These are phyloP conservation scores for Sicyos baderoa DNA, from an alignment of 306 rosid species.

Conservation along the genomic window DNA sequence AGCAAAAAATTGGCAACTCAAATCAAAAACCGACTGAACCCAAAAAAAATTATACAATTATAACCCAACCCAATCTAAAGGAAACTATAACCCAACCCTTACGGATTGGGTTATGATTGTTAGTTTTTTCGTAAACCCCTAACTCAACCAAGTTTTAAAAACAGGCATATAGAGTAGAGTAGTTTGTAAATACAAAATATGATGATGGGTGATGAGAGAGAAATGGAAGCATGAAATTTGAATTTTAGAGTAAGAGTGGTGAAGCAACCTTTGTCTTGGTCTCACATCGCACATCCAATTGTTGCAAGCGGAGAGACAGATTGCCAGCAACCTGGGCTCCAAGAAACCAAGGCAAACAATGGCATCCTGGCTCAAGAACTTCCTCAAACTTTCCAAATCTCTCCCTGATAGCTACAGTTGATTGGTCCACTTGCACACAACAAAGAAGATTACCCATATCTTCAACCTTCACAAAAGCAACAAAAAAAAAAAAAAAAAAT, in stretches of 20 bases:
- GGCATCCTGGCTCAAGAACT: slow-evolving; percentile 87
- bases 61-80: too few relatives aligned
- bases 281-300: slow-evolving; percentile 76
- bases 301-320: slow-evolving; percentile 85
- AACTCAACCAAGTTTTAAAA: not conserved
- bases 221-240: not conserved
- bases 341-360: slow-evolving; percentile 79
- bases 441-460: slow-evolving; percentile 70
- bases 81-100: too few relatives aligned
- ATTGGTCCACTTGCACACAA: slow-evolving; percentile 72
- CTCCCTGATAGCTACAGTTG: slow-evolving; percentile 72
- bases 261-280: slow-evolving; percentile 98
- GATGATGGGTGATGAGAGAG: not conserved
- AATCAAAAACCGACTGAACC: too few relatives aligned
- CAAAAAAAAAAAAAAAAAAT: not conserved
- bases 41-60: too few relatives aligned
- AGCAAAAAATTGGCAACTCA: too few relatives aligned
- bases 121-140: too few relatives aligned
- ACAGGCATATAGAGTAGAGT: not conserved
- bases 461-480: slow-evolving; percentile 21
- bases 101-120: too few relatives aligned
- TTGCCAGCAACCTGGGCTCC: slow-evolving; percentile 61
- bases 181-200: not conserved
- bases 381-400: slow-evolving; percentile 58
- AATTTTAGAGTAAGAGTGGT: not conserved